A percentile compares a stretch with the other conserved stretches of the same genome.
Conservation (phyloP, 129 eudicot species). For the Pseudognaphalium luteoalbum region DNA sequence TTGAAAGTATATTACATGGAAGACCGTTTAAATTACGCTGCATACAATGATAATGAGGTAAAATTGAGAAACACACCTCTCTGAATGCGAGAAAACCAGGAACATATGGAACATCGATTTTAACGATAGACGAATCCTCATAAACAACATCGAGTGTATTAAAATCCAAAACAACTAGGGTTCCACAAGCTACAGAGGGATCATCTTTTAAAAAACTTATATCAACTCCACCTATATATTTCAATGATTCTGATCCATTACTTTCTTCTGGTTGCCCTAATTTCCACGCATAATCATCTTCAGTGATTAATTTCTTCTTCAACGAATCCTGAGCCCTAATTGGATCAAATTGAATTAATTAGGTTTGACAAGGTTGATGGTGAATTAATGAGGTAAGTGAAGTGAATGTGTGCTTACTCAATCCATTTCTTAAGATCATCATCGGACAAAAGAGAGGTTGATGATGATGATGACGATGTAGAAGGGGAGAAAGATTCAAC, state of each 20-base stretch:
- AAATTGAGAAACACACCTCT: conserved; percentile 47
- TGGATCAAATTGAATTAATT: conserved; percentile 1
- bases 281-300: conserved; percentile 71
- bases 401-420: conserved; percentile 18
- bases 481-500: conserved; percentile 13
- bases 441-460: conserved; percentile 12
- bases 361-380: conserved; percentile 9
- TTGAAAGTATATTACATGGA: no score
- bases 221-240: conserved; percentile 91
- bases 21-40: no score
- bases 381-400: neutral
- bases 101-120: conserved; percentile 67
- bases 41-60: no score
- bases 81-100: conserved; percentile 94
- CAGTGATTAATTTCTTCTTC: conserved; percentile 50
- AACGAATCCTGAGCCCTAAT: conserved; percentile 70
- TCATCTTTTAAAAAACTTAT: conserved; percentile 72
- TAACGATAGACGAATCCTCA: conserved; percentile 59
- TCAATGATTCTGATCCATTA: conserved; percentile 42
- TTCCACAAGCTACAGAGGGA: conserved; percentile 76
- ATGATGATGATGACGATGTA: conserved; percentile 24
- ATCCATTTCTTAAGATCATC: conserved; percentile 22
- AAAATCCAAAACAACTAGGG: conserved; percentile 75
- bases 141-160: conserved; percentile 56
- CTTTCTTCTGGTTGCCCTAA: conserved; percentile 33